These are phyloP conservation scores for Diaporthe capsici DNA, from an alignment of 2,329 filamentous ascomycete species.

Conservation along the genomic window DNA sequence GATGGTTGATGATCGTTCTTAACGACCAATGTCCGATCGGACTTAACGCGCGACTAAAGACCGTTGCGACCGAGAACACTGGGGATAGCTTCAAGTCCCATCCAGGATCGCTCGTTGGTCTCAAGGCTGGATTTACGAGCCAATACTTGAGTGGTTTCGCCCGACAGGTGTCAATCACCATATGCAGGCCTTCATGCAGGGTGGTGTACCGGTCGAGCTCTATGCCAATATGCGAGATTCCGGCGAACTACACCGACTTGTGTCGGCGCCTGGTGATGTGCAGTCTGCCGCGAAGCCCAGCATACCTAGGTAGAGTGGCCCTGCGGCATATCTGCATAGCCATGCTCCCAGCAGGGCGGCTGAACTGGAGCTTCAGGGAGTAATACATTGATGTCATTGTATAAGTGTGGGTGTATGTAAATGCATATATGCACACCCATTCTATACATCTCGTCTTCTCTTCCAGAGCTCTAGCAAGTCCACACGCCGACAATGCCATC, in stretches of 20 bases:
- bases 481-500: conserved; percentile 93
- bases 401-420: conserved; percentile 9
- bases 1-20: neutral
- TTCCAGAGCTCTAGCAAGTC: conserved; percentile 71
- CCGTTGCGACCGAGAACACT: neutral
- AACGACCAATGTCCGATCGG: conserved; percentile 5
- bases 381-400: conserved; percentile 21
- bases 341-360: neutral
- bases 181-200: neutral
- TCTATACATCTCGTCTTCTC: conserved; percentile 17
- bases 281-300: neutral
- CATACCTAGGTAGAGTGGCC: neutral
- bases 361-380: neutral
- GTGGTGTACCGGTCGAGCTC: neutral
- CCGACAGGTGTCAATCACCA: neutral
- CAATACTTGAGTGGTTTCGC: neutral
- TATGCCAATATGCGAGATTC: too few relatives aligned
- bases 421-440: conserved; percentile 32
- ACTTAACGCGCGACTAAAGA: neutral
- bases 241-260: too few relatives aligned
- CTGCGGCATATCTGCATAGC: neutral
- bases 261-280: neutral
- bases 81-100: conserved; percentile 11
- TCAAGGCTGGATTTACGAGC: neutral
- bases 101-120: neutral